Conservation (phyloP, 495 filamentous ascomycete species). For the Aspergillus nanangensis region DNA sequence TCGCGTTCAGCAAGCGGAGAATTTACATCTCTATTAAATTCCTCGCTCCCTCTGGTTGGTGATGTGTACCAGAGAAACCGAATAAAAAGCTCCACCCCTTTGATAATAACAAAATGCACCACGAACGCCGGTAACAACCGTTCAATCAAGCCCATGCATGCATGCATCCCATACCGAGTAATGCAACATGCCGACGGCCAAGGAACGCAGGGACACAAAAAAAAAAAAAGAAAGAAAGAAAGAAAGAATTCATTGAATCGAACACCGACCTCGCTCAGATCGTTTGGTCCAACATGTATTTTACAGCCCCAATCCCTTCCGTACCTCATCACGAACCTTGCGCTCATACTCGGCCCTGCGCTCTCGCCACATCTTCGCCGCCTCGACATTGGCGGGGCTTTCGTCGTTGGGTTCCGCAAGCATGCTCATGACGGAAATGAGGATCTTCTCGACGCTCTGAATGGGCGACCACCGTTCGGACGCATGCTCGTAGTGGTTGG, state of each 20-base stretch:
- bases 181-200: constrained; percentile 1
- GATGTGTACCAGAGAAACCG: too few species aligned
- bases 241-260: neutral
- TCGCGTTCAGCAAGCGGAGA: too few species aligned
- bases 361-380: constrained; percentile 98
- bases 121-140: constrained; percentile 17
- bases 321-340: constrained; percentile 76
- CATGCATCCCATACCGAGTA: neutral
- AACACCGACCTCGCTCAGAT: too few species aligned
- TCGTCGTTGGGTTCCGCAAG: constrained; percentile 98
- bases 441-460: constrained; percentile 95
- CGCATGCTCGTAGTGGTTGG: constrained; percentile 97
- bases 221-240: neutral
- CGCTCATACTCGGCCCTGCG: constrained; percentile 77
- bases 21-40: too few species aligned
- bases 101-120: constrained; percentile 15
- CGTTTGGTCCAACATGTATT: neutral
- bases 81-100: neutral
- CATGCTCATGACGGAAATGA: constrained; percentile 98
- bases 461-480: constrained; percentile 95
- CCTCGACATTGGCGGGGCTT: constrained; percentile 96
- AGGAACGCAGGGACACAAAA: neutral
- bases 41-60: too few species aligned
- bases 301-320: constrained; percentile 56
- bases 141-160: neutral